Conservation (phyloP, 202 grass and related monocot species). For the Hordeum pubiflorum region DNA sequence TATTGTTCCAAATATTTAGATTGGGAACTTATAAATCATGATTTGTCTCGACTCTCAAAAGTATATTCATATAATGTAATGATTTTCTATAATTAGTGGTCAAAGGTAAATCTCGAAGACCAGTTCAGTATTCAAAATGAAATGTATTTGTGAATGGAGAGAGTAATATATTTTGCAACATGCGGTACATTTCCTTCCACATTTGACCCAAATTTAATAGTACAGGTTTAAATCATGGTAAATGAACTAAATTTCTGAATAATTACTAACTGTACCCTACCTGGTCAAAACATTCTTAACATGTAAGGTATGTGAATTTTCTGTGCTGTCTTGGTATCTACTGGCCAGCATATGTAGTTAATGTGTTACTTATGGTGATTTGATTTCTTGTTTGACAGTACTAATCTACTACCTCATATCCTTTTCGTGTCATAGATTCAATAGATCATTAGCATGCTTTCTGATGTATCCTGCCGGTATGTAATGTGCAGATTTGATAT, state of each 20-base stretch:
- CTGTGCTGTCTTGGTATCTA: background rate
- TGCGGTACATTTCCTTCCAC: background rate
- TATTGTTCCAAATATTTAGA: no score
- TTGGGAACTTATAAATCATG: no score
- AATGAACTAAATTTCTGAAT: background rate
- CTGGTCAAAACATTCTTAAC: background rate
- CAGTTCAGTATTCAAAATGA: no score
- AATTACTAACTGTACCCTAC: background rate
- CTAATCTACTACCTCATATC: constrained; percentile 8
- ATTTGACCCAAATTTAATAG: background rate
- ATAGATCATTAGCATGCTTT: constrained; percentile 16
- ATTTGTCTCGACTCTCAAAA: no score
- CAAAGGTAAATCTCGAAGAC: no score
- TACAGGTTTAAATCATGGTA: background rate
- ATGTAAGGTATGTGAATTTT: background rate
- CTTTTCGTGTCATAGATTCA: constrained; percentile 15
- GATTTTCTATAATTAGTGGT: no score
- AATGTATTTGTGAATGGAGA: no score
- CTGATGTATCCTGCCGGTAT: constrained; percentile 25
- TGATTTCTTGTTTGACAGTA: background rate
- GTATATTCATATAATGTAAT: no score
- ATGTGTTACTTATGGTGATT: background rate
- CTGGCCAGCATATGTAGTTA: background rate
- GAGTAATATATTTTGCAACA: background rate
- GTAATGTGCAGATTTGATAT: constrained; percentile 61